Percentiles rank a stretch among this genome's conserved stretches.
Evolutionary conservation across 2,329 filamentous ascomycete genomes (phyloP).

Genomic region (Curvularia eragrostidis): DNA sequence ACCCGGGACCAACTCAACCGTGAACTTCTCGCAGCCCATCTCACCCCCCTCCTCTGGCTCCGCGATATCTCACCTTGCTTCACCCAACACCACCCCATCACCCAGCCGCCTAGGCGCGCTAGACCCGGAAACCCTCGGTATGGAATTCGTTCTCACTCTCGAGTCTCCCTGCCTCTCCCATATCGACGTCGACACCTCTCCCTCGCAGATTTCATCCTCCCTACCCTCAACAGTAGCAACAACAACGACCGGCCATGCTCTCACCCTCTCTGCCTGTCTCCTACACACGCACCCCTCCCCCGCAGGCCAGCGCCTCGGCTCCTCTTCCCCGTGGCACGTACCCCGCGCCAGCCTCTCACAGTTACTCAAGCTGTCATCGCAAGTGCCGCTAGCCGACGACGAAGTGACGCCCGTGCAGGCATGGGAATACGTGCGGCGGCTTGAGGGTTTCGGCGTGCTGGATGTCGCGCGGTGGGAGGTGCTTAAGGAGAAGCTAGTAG

Average conservation of each 20-base stretch:
- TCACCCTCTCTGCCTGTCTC: constrained; percentile 40
- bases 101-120: constrained; percentile 15
- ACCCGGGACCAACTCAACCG: not conserved
- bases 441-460: constrained; percentile 32
- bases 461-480: constrained; percentile 27
- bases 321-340: constrained; percentile 22
- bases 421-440: constrained; percentile 44
- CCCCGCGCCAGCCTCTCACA: constrained; percentile 26
- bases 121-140: constrained; percentile 28
- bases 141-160: constrained; percentile 48
- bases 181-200: constrained; percentile 19
- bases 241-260: constrained; percentile 38
- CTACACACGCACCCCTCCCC: constrained; percentile 27
- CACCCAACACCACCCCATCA: not conserved
- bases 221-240: not conserved
- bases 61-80: not conserved
- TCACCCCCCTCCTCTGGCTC: constrained; percentile 2
- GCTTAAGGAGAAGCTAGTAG: constrained; percentile 35
- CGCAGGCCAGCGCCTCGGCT: constrained; percentile 8
- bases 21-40: not conserved
- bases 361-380: constrained; percentile 28
- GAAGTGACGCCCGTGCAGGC: constrained; percentile 50
- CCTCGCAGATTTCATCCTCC: not conserved
- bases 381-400: constrained; percentile 26
- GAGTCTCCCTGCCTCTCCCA: constrained; percentile 47